Evolutionary conservation across 306 rosid genomes (phyloP).

Genomic region (Corylus avellana): DNA sequence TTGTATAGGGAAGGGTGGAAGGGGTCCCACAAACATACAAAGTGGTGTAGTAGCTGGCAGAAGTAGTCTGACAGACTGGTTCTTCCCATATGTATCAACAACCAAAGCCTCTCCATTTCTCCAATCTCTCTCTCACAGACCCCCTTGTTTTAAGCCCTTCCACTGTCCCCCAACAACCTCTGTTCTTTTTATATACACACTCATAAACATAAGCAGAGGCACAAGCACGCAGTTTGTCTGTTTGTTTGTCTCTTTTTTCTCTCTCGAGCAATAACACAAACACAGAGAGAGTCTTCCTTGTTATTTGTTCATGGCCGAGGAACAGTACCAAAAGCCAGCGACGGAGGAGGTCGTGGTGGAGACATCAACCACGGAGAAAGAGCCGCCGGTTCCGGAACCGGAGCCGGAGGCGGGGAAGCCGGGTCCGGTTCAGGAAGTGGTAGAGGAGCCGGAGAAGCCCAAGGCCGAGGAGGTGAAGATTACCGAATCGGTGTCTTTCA

Average conservation of each 20-base stretch:
- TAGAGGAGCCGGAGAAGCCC: slow-evolving; percentile 28
- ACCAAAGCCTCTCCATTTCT: background rate
- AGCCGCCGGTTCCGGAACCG: slow-evolving; percentile 17
- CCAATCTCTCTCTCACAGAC: background rate
- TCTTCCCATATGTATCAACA: slow-evolving; percentile 31
- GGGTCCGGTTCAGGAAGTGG: slow-evolving; percentile 17
- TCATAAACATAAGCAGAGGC: background rate
- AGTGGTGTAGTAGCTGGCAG: slow-evolving; percentile 55
- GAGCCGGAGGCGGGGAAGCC: slow-evolving; percentile 25
- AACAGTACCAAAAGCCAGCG: slow-evolving; percentile 46
- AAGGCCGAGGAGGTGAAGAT: slow-evolving; percentile 36
- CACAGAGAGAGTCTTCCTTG: background rate
- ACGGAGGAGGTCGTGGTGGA: slow-evolving; percentile 39
- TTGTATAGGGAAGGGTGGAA: background rate
- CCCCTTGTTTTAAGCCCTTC: slow-evolving; percentile 8
- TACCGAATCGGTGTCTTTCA: slow-evolving; percentile 81
- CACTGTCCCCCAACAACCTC: background rate
- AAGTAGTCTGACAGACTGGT: slow-evolving; percentile 56
- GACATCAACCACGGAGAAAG: slow-evolving; percentile 24
- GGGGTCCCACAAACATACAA: background rate
- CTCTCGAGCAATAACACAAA: too few species aligned
- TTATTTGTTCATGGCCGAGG: slow-evolving; percentile 61
- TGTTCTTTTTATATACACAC: background rate
- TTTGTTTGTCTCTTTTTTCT: background rate
- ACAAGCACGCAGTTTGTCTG: background rate